Evolutionary conservation across 2,329 filamentous ascomycete genomes (phyloP).

Genomic region (Hypoxylon sp.): DNA sequence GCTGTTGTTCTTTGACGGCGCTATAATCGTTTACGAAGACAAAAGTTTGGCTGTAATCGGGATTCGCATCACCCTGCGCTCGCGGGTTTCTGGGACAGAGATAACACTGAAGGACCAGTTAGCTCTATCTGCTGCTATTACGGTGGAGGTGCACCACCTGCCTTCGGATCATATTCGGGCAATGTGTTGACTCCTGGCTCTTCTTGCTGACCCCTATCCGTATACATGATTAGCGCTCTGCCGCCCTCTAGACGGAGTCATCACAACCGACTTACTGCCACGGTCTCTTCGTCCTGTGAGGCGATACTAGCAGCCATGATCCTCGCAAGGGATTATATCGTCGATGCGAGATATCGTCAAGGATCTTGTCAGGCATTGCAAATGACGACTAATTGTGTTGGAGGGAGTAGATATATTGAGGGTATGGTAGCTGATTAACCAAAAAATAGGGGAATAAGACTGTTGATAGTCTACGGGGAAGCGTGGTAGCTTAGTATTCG

Average conservation of each 20-base stretch:
- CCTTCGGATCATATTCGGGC: conserved; percentile 82
- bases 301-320: conserved; percentile 92
- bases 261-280: conserved; percentile 81
- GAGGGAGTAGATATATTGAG: too few relatives aligned
- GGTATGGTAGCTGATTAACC: too few relatives aligned
- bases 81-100: conserved; percentile 91
- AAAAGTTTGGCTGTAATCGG: conserved; percentile 85
- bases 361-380: conserved; percentile 75
- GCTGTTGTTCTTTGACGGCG: conserved; percentile 92
- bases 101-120: conserved; percentile 74
- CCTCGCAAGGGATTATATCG: conserved; percentile 92
- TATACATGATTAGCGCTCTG: conserved; percentile 1
- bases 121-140: background rate
- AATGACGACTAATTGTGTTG: too few relatives aligned
- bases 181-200: conserved; percentile 71
- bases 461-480: background rate
- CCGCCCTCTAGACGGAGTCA: background rate
- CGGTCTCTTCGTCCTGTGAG: conserved; percentile 93
- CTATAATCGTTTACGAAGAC: conserved; percentile 98
- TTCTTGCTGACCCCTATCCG: conserved; percentile 77
- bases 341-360: conserved; percentile 96
- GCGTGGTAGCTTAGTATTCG: background rate
- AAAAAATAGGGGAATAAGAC: background rate
- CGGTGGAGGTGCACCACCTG: conserved; percentile 44
- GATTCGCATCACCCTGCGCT: conserved; percentile 86